Base-by-base conservation (phyloP, 208 protist genomes). In the Leishmania tarentolae region DNA sequence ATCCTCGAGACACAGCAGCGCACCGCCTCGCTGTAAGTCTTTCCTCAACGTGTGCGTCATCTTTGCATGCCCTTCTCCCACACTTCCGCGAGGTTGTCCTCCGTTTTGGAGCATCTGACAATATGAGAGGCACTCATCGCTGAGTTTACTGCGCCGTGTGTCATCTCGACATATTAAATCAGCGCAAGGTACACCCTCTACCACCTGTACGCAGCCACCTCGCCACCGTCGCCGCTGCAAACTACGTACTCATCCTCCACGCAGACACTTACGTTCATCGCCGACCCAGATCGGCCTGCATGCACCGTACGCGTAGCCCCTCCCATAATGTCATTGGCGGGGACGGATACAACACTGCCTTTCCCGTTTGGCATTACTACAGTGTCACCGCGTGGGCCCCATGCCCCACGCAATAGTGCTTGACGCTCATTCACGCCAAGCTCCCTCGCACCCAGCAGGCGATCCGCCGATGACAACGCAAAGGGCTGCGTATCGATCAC, bases 401-500 rank as follows among this genome's bases (percentile, higher is more conserved):
- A 92, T 28, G 80, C 76, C 21, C 90, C 87, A 37, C 90, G 87
- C 78, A 89, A 80, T 75, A 94, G 84, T 35, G 70, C 66, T 13
- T 84, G 82, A 13, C 84, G 79, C 15, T 87, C 87, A 75, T 84
- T 87, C 21, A 88, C 73, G 11, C 77, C 76, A 31, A 97, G 72
- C 19, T 84, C 59, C 9, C 83, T 78, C 4, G 80, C 44, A 4
- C 83, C 82, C 47, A 93, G 75, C 11, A 93, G 66, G 37, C 94
- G 90, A 52, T 95, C 91, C 35, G 53, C 85, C 1, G 76, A 77
- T 28, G 59, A 90, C n/a, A 92, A 75, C 4, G 92, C 92, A 85
- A 96, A 97, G 15, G 94, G 94, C 78, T 92, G 82, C 44, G 85
- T 86, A 79, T 97, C 91, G 66, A 93, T 78, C 35, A 92, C 42